Conservation (phyloP, 2,329 filamentous ascomycete species). For the Arthrobotrys sinensis region DNA sequence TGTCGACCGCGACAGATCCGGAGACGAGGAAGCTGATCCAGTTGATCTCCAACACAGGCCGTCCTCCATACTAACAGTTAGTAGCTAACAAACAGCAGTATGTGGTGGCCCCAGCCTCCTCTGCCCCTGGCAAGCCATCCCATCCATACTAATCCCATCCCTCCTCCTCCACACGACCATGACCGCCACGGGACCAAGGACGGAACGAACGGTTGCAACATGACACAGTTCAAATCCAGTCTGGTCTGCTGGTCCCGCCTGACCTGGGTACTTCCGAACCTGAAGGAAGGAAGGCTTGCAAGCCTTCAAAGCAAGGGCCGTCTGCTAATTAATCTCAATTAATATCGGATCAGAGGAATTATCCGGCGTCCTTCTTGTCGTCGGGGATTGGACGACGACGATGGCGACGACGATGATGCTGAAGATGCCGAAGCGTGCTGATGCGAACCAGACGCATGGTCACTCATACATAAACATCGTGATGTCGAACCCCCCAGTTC, state of each 20-base stretch:
- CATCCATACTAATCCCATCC: constrained; percentile 8
- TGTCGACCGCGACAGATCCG: constrained; percentile 43
- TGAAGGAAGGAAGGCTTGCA: not conserved
- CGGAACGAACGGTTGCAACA: constrained; percentile 6
- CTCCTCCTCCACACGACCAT: constrained; percentile 7
- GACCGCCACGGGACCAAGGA: constrained; percentile 1
- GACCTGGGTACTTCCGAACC: constrained; percentile 19
- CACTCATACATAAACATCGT: constrained; percentile 5
- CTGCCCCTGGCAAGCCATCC: constrained; percentile 30
- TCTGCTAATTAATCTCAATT: constrained; percentile 33
- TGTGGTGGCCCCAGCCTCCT: constrained; percentile 32
- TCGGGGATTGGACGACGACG: not conserved
- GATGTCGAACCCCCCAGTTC: constrained; percentile 18
- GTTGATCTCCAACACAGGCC: constrained; percentile 23
- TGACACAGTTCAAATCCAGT: constrained; percentile 2
- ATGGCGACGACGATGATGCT: not conserved
- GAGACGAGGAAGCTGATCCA: constrained; percentile 40
- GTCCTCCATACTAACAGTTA: not conserved
- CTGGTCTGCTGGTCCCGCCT: not conserved
- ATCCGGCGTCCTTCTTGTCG: constrained; percentile 24
- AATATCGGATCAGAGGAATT: constrained; percentile 41
- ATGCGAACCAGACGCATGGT: not conserved
- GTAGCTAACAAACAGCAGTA: not conserved
- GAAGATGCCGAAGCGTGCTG: not conserved
- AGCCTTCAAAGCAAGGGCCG: constrained; percentile 22